A percentile compares a stretch with the other conserved stretches of the same genome.
Evolutionary conservation across 208 protist species (phyloP).

Genomic region (Leishmania tarentolae): DNA sequence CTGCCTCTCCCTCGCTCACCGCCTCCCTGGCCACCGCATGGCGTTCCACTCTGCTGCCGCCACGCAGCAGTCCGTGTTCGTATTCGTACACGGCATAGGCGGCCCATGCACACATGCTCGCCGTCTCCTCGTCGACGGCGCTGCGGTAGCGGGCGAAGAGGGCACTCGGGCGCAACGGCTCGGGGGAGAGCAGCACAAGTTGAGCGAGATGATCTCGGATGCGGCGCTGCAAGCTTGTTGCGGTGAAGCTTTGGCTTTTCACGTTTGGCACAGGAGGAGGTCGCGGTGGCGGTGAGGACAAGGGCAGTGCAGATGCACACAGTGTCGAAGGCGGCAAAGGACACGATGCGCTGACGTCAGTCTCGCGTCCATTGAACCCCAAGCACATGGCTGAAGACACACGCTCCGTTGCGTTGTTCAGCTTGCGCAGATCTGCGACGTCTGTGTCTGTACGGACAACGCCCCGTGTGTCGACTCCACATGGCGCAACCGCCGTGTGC

Average conservation of each 20-base stretch:
- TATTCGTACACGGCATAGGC: constrained; percentile 11
- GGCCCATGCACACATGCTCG: constrained; percentile 24
- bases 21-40: not conserved
- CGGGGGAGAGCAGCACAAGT: constrained; percentile 43
- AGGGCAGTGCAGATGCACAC: not conserved
- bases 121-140: constrained; percentile 25
- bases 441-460: not conserved
- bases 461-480: not conserved
- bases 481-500: not conserved
- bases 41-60: not conserved
- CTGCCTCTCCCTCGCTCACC: not conserved
- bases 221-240: constrained; percentile 19
- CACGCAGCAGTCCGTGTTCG: not conserved
- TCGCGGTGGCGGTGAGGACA: constrained; percentile 1
- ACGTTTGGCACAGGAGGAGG: not conserved
- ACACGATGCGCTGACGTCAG: not conserved
- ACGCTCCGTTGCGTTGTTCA: not conserved
- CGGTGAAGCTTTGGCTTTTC: not conserved
- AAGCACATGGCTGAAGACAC: not conserved
- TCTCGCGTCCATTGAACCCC: not conserved
- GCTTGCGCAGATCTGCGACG: not conserved
- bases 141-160: constrained; percentile 19
- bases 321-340: not conserved
- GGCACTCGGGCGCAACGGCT: constrained; percentile 34
- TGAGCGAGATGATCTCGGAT: constrained; percentile 49